Conservation (phyloP, 805 yeast species). For the Candida cerambycidarum region DNA sequence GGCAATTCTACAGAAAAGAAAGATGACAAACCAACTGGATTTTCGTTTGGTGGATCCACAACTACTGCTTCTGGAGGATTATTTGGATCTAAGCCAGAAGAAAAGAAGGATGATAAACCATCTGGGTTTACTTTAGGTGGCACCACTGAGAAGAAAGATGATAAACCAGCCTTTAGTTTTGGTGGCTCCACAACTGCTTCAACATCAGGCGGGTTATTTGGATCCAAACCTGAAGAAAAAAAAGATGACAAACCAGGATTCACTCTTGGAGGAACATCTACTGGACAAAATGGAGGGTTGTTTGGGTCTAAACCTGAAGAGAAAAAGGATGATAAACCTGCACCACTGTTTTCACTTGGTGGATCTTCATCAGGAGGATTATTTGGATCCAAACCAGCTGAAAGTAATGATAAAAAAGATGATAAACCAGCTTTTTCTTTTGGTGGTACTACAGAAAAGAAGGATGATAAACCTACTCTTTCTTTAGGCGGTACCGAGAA, state of each 20-base stretch:
- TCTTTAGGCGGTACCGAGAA: constrained; percentile 21
- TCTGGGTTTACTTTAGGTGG: constrained; percentile 16
- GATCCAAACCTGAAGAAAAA: constrained; percentile 11
- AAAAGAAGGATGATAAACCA: constrained; percentile 19
- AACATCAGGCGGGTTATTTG: constrained; percentile 6
- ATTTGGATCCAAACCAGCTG: constrained; percentile 13
- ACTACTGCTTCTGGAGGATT: constrained; percentile 14
- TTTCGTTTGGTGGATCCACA: constrained; percentile 8
- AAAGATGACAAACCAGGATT: constrained; percentile 18
- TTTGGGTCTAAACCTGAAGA: background rate
- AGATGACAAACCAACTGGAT: constrained; percentile 8
- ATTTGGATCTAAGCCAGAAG: constrained; percentile 21
- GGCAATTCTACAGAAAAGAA: constrained; percentile 17
- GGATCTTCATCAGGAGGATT: constrained; percentile 12
- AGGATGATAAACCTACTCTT: constrained; percentile 17
- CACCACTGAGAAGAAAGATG: constrained; percentile 7
- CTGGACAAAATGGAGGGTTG: background rate
- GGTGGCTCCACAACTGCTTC: constrained; percentile 2
- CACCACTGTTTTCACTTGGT: constrained; percentile 21
- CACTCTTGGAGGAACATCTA: constrained; percentile 2
- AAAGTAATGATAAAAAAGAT: constrained; percentile 13
- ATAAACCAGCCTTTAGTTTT: constrained; percentile 14
- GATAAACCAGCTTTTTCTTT: constrained; percentile 15
- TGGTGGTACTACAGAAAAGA: constrained; percentile 21
- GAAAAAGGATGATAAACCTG: constrained; percentile 10